These are phyloP conservation scores for Erodium moschatum DNA, from an alignment of 441 rosid genomes.

Conservation along the genomic window DNA sequence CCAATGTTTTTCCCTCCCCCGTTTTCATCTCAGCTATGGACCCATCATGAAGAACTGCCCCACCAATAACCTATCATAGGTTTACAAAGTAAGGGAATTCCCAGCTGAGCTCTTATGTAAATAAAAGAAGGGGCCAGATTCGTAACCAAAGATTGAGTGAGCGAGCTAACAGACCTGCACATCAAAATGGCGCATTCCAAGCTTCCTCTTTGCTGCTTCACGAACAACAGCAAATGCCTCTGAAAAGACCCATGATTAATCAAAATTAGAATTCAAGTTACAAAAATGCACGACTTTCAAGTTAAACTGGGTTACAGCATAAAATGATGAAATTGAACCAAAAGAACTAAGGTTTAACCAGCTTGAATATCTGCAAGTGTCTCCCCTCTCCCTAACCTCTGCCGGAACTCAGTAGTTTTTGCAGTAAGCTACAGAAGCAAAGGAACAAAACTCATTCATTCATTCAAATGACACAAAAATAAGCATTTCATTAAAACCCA, in stretches of 20 bases:
- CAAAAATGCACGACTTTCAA: conserved; percentile 5
- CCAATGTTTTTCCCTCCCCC: conserved; percentile 93
- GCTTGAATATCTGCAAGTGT: conserved; percentile 76
- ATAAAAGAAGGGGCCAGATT: neutral
- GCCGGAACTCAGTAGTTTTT: conserved; percentile 67
- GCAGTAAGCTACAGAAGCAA: conserved; percentile 48
- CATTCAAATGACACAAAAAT: conserved; percentile 15
- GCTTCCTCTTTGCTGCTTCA: conserved; percentile 90
- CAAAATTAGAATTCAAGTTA: neutral
- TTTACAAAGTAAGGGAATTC: conserved; percentile 19
- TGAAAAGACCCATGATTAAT: conserved; percentile 17
- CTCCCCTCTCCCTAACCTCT: conserved; percentile 54
- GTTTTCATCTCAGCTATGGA: conserved; percentile 98
- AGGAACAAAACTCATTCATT: conserved; percentile 2
- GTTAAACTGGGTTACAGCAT: neutral
- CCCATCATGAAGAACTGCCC: conserved; percentile 94
- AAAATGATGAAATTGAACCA: conserved; percentile 11
- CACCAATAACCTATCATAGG: conserved; percentile 68
- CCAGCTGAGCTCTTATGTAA: conserved; percentile 14
- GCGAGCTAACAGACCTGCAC: conserved; percentile 53
- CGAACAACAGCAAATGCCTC: conserved; percentile 97
- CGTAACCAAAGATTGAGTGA: neutral
- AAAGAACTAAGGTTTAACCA: conserved; percentile 38
- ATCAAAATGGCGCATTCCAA: conserved; percentile 98
- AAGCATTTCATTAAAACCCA: conserved; percentile 10